Base-by-base conservation (phyloP, 805 yeast genomes). In the Sugiyamaella floridensis region DNA sequence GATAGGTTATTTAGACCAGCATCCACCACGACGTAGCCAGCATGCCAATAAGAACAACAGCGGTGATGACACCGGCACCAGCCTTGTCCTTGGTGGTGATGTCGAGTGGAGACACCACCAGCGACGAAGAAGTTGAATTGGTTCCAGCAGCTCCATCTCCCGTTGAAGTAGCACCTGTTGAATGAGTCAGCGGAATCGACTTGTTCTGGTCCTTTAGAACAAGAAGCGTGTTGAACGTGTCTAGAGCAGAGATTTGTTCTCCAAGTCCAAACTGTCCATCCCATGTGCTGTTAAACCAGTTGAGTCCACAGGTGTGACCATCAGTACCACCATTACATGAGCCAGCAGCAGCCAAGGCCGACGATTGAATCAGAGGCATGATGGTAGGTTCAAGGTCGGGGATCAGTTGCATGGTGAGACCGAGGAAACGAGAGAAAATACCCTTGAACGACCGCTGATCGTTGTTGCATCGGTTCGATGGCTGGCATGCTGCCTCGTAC, bases 391-490 rank as follows among this genome's bases (percentile, higher is more conserved):
- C 67, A 22, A 63, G 58, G 57, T 56, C 70, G 4, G 96, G 95
- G 1, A 80, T 84, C 67, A 92, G 69, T 47, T 79, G 75, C 0
- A 92, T 82, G 0, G 96, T 84, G 50, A 80, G 70, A 1, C 89
- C 93, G 65, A 90, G 67, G 66, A 83, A 83, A 52, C 96, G 74
- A 1, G 89, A 66, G 60, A 87, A 77, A 60, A 84, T 86, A 1
- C 96, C 96, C 72, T 86, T 88, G 77, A 92, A 90, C n/a, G 93
- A 81, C 55, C 96, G 76, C 74, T 90, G 96, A 73, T 90, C 97
- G 51, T 80, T 83, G 69, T 87, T 80, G 74, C 98, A 90, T 41
- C 76, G 73, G 22, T 67, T 67, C 8, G 64, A 66, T 15, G 75
- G 73, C 73, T 87, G 95, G 69, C 97, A 90, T 1, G 96, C 89